Evolutionary conservation across 2,329 filamentous ascomycete genomes (phyloP), one percentile per base, ranked within the genome.

Genomic region (Sarocladiaceae sp.): DNA sequence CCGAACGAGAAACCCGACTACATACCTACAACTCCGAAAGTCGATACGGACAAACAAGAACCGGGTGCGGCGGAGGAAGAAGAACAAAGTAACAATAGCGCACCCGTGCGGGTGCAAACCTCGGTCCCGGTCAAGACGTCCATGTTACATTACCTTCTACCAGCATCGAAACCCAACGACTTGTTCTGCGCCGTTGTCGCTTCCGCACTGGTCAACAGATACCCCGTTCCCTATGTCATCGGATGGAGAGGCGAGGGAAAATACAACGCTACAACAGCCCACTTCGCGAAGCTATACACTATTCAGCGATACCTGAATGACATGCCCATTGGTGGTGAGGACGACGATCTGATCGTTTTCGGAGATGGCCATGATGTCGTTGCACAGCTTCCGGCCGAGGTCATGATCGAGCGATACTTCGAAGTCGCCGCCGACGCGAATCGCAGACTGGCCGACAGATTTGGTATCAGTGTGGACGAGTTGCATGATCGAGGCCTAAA

Each of bases 291-390:
- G 54, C 57, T 74, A 12, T 65, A 68, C 44, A 59, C 64, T 40
- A 64, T 71, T 13, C 53, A 65, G 37, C 59, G 62, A n/a, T 71
- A 72, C 50, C 58, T 72, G 13, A 53, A 66, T 28, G 56, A 56
- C 15, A 57, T 71, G 3, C 28, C 51, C 2, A 59, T 56, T 8
- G 42, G 42, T 18, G 42, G 42, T 15, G 60, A 66, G 4, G 65
- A 83, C 53, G 71, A 80, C 18, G 85, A 88, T 61, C 65, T 89
- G 25, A 75, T 86, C 7, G 66, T 87, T 53, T 72, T 87, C 44
- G 73, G 84, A 5, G 84, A 88, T 61, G 82, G 79, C 1, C 77
- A 81, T 62, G 82, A 87, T 54, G 73, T 82, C 1, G 82, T 83
- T 68, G 81, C 87, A 54, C 85, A 88, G 62, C 69, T 88, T 2